Evolutionary conservation across 108 stramenopile species (phyloP).

Genomic region (Cyclotella atomus): DNA sequence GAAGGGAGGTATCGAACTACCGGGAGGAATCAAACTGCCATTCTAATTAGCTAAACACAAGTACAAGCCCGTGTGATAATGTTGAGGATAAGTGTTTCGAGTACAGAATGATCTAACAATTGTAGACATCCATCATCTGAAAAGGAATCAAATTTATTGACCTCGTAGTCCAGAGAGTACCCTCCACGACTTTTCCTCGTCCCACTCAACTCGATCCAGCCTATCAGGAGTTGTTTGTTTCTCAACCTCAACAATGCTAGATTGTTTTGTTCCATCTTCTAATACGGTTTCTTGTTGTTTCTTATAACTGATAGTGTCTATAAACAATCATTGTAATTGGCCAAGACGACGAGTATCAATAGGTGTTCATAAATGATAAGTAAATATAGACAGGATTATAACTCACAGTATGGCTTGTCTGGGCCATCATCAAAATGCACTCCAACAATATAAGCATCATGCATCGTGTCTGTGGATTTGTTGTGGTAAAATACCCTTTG

Average conservation of each 20-base stretch:
- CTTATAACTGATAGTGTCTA: slow-evolving; percentile 45
- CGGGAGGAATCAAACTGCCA: slow-evolving; percentile 15
- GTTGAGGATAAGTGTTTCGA: no score
- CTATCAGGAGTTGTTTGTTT: slow-evolving; percentile 57
- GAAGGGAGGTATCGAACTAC: slow-evolving; percentile 30
- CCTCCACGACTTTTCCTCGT: slow-evolving; percentile 40
- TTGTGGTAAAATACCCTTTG: slow-evolving; percentile 46
- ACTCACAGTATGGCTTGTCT: slow-evolving; percentile 50
- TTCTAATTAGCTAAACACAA: no score
- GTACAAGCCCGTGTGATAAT: no score
- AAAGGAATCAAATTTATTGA: no score
- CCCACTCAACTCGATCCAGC: slow-evolving; percentile 34
- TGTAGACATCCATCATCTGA: no score
- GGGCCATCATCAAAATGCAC: slow-evolving; percentile 57
- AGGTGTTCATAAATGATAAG: background rate
- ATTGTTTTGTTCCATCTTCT: slow-evolving; percentile 26
- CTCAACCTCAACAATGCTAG: slow-evolving; percentile 25
- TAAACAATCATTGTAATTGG: no score
- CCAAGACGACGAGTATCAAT: no score
- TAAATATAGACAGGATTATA: background rate
- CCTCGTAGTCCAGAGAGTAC: no score
- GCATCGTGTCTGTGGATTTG: slow-evolving; percentile 13
- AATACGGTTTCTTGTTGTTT: slow-evolving; percentile 10
- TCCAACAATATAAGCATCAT: slow-evolving; percentile 39
- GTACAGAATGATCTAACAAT: no score